Conservation (phyloP, 2,329 filamentous ascomycete species). For the Penicillium sp. region DNA sequence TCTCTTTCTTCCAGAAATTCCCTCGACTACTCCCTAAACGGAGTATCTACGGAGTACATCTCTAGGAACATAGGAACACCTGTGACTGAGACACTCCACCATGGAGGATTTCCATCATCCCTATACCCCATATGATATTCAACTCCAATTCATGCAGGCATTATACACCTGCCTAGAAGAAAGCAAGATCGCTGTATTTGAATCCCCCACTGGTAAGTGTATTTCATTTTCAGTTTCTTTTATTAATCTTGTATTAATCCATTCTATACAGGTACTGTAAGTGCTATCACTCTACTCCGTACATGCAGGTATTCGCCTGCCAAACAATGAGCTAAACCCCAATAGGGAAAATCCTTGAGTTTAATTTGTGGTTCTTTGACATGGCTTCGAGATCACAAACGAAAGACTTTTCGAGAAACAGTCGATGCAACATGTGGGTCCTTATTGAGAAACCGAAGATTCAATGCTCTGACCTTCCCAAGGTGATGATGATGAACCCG, state of each 20-base stretch:
- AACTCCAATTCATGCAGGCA: constrained; percentile 81
- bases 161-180: constrained; percentile 76
- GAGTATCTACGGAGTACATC: too few species aligned
- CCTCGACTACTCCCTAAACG: background rate
- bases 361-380: constrained; percentile 85
- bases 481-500: constrained; percentile 70
- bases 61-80: too few species aligned
- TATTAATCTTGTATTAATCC: constrained; percentile 17
- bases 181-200: constrained; percentile 81
- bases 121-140: constrained; percentile 82
- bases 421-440: constrained; percentile 47
- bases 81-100: too few species aligned
- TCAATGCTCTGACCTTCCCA: constrained; percentile 1
- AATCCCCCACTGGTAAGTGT: constrained; percentile 78
- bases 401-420: constrained; percentile 56
- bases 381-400: constrained; percentile 83
- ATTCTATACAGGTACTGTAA: constrained; percentile 42
- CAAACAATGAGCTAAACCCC: constrained; percentile 2
- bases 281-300: constrained; percentile 10
- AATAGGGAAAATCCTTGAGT: constrained; percentile 81
- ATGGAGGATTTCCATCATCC: constrained; percentile 77
- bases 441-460: background rate
- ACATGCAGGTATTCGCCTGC: too few species aligned
- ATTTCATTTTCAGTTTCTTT: constrained; percentile 27
- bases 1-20: background rate